Percentiles rank a stretch among this genome's conserved stretches.
These are phyloP conservation scores for Rhexocercosporidium sp. DNA, from an alignment of 2,329 filamentous ascomycete species.

Conservation along the genomic window DNA sequence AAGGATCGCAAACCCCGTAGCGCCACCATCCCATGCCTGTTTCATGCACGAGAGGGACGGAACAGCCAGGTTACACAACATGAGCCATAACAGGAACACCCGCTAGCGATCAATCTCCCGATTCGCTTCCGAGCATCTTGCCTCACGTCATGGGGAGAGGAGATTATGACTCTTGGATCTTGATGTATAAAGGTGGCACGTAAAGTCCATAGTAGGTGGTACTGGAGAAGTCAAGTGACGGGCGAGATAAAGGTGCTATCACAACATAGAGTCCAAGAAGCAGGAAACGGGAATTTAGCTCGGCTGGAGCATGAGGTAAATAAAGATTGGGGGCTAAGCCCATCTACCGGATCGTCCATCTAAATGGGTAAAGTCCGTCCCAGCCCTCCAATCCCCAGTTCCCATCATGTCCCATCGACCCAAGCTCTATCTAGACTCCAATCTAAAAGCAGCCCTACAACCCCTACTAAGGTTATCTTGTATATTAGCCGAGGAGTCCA, in stretches of 20 bases:
- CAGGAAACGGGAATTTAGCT: neutral
- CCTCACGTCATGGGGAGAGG: too few species aligned
- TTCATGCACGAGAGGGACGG: neutral
- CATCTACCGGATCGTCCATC: neutral
- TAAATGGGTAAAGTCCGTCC: neutral
- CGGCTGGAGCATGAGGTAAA: too few species aligned
- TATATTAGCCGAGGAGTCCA: neutral
- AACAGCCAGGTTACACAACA: neutral
- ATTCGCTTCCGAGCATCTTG: neutral
- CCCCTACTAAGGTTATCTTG: neutral
- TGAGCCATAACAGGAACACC: neutral
- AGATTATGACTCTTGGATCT: too few species aligned
- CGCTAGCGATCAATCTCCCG: neutral
- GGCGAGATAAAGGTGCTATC: too few species aligned
- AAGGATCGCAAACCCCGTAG: neutral
- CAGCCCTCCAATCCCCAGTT: neutral
- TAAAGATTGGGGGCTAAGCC: neutral
- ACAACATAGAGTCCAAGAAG: neutral
- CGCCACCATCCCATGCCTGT: neutral
- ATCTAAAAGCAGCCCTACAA: neutral
- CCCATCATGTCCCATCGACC: too few species aligned
- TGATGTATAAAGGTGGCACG: too few species aligned
- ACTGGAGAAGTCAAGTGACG: too few species aligned
- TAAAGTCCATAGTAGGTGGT: too few species aligned
- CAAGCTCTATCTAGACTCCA: too few species aligned